A percentile compares a stretch with the other conserved stretches of the same genome.
phyloP scores from a whole-genome alignment of 495 filamentous ascomycete genomes.

The Hypoxylon lenormandii region DNA sequence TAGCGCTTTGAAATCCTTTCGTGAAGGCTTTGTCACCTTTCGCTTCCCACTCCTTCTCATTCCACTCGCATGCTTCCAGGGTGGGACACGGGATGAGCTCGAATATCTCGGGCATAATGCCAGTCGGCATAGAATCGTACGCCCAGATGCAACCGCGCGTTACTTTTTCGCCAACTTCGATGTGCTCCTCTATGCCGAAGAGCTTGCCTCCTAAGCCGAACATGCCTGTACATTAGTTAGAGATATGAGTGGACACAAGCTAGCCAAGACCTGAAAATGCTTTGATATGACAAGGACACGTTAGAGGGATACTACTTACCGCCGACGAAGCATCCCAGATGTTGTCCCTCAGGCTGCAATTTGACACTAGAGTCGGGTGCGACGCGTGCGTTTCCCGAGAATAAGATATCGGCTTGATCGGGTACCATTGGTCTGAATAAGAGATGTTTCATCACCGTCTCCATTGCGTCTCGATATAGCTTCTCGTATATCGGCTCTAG shows the following conservation, averaged over 20 bases:
- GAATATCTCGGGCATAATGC: conserved; percentile 87
- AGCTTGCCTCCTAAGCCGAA: conserved; percentile 80
- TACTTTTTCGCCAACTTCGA: conserved; percentile 77
- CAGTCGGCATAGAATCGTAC: conserved; percentile 75
- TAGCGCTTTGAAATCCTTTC: conserved; percentile 23
- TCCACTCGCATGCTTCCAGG: conserved; percentile 72
- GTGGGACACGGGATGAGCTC: conserved; percentile 70
- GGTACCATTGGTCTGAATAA: conserved; percentile 73
- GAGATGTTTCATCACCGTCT: conserved; percentile 72
- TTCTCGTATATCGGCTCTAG: conserved; percentile 74
- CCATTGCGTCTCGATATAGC: conserved; percentile 78
- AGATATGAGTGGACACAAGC: no score
- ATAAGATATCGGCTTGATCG: conserved; percentile 59
- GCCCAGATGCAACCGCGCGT: conserved; percentile 88
- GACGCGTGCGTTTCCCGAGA: conserved; percentile 69
- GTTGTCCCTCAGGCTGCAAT: conserved; percentile 58
- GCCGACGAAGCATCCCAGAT: conserved; percentile 76
- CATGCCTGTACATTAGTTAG: conserved; percentile 63
- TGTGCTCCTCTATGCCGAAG: conserved; percentile 72
- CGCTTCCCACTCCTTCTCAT: conserved; percentile 68
- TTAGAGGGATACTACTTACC: conserved; percentile 53
- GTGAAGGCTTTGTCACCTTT: conserved; percentile 16
- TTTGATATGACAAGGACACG: not conserved
- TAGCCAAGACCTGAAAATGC: no score
- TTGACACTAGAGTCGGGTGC: conserved; percentile 67